Conservation (phyloP, 768 basidiomycete genomes). For the Pilatotrama ljubarskyi region DNA sequence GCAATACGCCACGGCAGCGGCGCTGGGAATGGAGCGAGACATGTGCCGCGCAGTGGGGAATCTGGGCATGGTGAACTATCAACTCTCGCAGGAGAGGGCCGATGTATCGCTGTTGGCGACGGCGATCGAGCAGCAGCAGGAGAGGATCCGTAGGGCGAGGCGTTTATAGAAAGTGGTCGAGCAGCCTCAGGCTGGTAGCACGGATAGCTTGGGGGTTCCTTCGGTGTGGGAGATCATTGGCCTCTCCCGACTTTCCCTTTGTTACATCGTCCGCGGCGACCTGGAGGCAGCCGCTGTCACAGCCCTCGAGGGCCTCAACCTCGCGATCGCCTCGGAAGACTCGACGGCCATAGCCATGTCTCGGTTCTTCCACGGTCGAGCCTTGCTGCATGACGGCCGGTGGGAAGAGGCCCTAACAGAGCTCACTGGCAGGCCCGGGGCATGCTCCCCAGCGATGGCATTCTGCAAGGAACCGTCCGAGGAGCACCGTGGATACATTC, state of each 20-base stretch:
- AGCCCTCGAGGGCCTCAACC: neutral
- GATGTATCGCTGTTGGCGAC: neutral
- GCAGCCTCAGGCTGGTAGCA: neutral
- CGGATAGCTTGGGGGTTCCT: neutral
- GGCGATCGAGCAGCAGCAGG: neutral
- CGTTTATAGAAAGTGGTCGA: neutral
- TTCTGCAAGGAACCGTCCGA: neutral
- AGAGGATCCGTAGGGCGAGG: neutral
- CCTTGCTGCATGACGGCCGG: neutral
- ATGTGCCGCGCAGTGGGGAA: neutral
- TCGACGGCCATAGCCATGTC: neutral
- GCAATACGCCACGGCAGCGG: neutral
- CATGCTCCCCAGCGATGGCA: neutral
- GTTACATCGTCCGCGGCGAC: neutral
- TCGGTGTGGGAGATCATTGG: neutral
- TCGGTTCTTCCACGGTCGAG: neutral
- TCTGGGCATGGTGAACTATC: neutral
- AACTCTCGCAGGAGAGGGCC: neutral
- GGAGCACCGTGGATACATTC: neutral
- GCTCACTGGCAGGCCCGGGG: neutral
- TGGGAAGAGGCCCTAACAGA: neutral
- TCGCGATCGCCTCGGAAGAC: neutral
- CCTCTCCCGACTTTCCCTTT: neutral
- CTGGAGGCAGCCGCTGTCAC: neutral
- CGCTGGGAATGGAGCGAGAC: neutral